A percentile compares a stretch with the other conserved stretches of the same genome.
Evolutionary conservation across 2,329 filamentous ascomycete species (phyloP).

Genomic region (Escovopsis sp.): DNA sequence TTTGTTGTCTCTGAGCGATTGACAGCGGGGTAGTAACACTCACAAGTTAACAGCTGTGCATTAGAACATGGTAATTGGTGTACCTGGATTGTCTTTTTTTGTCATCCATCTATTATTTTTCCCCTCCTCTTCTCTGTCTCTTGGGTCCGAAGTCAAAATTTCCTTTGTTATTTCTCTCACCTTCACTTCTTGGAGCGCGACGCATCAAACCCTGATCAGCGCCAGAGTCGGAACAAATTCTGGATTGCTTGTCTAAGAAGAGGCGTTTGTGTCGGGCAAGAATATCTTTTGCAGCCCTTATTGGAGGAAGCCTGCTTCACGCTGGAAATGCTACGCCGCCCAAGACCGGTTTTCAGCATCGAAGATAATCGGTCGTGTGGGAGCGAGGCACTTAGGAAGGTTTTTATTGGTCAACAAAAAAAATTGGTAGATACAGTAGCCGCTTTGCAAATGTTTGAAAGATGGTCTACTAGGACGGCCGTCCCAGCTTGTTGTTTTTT

Average conservation of each 20-base stretch:
- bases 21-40: constrained; percentile 4
- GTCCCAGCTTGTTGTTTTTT: not conserved
- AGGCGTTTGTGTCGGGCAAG: not conserved
- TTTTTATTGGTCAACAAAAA: not conserved
- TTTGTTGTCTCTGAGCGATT: constrained; percentile 5
- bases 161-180: not conserved
- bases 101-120: not conserved
- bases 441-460: not conserved
- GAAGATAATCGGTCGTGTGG: not conserved
- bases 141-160: not conserved
- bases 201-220: not conserved
- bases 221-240: not conserved
- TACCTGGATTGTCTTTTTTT: constrained; percentile 1
- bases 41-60: constrained; percentile 3
- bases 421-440: not conserved
- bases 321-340: not conserved
- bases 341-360: not conserved
- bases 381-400: not conserved
- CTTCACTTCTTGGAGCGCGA: not conserved
- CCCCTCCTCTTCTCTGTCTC: not conserved
- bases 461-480: not conserved
- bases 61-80: constrained; percentile 4
- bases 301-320: not conserved
- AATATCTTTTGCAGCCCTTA: not conserved
- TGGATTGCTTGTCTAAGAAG: not conserved